Percentiles rank a stretch among this genome's conserved stretches.
These are phyloP conservation scores for Allomyces javanicus DNA, from an alignment of 192 early-diverging fungal genomes.

Conservation along the genomic window DNA sequence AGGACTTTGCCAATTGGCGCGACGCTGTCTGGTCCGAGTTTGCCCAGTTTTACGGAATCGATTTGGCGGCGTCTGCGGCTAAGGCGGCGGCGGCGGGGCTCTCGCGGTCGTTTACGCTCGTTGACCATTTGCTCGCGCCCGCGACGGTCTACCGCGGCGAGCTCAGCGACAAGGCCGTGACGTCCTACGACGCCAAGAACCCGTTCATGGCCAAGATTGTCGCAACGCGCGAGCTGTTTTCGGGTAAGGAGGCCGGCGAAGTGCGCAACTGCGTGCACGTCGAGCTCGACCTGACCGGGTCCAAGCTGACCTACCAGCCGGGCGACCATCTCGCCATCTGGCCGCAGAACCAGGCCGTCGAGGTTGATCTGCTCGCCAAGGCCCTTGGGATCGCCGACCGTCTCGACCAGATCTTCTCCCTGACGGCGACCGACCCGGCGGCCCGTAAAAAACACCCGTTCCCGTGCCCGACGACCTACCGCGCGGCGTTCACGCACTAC, in stretches of 20 bases:
- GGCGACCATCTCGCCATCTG: conserved; percentile 93
- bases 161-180: conserved; percentile 18
- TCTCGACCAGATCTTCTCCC: conserved; percentile 44
- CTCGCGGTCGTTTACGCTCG: conserved; percentile 26
- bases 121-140: conserved; percentile 30
- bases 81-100: conserved; percentile 11
- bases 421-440: conserved; percentile 49
- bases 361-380: conserved; percentile 43
- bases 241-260: conserved; percentile 15
- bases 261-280: conserved; percentile 79
- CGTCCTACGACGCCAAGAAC: conserved; percentile 64
- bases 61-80: conserved; percentile 19
- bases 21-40: conserved; percentile 59
- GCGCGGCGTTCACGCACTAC: conserved; percentile 75
- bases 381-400: conserved; percentile 39
- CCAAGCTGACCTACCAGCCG: conserved; percentile 63
- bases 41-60: conserved; percentile 49
- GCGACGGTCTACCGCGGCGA: conserved; percentile 27
- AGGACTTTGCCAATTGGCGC: conserved; percentile 93
- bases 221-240: conserved; percentile 45
- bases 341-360: conserved; percentile 62
- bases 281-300: conserved; percentile 73
- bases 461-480: conserved; percentile 67
- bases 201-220: conserved; percentile 57
- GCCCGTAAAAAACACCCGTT: conserved; percentile 66